Evolutionary conservation across 31 red algal genomes (phyloP).

Genomic region (Endocladia muricata): DNA sequence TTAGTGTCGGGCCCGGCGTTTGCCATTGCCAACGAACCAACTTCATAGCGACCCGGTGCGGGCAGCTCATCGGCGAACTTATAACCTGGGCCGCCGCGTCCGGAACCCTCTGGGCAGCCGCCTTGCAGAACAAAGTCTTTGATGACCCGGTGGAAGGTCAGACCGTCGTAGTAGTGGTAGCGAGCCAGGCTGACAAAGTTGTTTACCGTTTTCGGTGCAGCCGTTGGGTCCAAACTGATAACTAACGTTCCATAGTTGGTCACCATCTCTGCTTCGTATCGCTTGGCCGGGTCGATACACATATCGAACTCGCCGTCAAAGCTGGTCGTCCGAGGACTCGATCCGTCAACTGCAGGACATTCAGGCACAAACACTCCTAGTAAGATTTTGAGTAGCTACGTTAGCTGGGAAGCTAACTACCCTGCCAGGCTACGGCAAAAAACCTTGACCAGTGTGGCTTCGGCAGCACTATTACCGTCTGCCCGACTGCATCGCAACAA

Average conservation of each 20-base stretch:
- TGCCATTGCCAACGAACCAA: constrained; percentile 47
- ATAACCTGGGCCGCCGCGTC: constrained; percentile 74
- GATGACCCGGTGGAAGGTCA: constrained; percentile 74
- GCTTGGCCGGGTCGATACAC: neutral
- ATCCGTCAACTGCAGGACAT: too few species aligned
- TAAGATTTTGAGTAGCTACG: too few species aligned
- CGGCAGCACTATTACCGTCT: too few species aligned
- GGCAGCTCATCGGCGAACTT: constrained; percentile 83
- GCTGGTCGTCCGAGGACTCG: neutral
- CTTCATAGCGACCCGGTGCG: constrained; percentile 21
- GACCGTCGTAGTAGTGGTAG: constrained; percentile 73
- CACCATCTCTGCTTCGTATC: constrained; percentile 40
- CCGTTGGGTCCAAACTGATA: constrained; percentile 35
- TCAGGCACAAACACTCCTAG: too few species aligned
- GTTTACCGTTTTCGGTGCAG: constrained; percentile 60
- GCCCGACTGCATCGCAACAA: too few species aligned
- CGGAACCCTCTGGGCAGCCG: constrained; percentile 67
- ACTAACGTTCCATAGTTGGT: constrained; percentile 54
- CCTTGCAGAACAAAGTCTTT: constrained; percentile 78
- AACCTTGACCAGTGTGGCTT: too few species aligned
- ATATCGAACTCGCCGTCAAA: neutral
- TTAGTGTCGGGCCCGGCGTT: constrained; percentile 61
- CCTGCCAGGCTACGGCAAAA: too few species aligned
- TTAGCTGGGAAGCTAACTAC: too few species aligned
- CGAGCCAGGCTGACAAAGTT: constrained; percentile 72